Conservation (phyloP, 2,329 filamentous ascomycete species). For the Colletotrichum noveboracense region DNA sequence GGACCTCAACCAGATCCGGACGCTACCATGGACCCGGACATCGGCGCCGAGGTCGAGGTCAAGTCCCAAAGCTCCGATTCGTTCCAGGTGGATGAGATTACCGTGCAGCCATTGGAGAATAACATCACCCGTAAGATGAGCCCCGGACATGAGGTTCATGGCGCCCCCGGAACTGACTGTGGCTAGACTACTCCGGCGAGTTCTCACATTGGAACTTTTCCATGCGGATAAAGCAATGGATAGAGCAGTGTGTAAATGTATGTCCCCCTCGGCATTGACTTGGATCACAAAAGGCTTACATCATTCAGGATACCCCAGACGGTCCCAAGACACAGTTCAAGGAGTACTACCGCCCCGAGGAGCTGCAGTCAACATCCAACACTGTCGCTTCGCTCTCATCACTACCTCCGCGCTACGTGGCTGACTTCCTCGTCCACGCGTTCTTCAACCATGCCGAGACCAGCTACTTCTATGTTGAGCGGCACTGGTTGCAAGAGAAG, state of each 20-base stretch:
- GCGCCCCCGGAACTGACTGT: neutral
- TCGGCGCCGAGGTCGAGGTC: slow-evolving; percentile 4
- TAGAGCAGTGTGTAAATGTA: slow-evolving; percentile 45
- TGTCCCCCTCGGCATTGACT: neutral
- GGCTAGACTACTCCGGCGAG: slow-evolving; percentile 54
- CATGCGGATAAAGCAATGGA: slow-evolving; percentile 54
- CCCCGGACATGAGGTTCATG: neutral
- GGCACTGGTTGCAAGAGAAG: slow-evolving; percentile 44
- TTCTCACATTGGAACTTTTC: slow-evolving; percentile 61
- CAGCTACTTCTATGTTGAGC: slow-evolving; percentile 54
- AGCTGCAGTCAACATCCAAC: slow-evolving; percentile 46
- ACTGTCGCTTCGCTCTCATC: slow-evolving; percentile 42
- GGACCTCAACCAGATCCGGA: neutral
- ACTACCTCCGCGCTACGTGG: slow-evolving; percentile 51
- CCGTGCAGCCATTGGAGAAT: slow-evolving; percentile 44
- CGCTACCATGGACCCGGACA: neutral
- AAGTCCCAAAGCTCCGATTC: slow-evolving; percentile 15
- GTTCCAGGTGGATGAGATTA: slow-evolving; percentile 29
- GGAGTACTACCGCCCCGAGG: slow-evolving; percentile 50
- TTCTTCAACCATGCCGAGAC: slow-evolving; percentile 55
- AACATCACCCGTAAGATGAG: slow-evolving; percentile 43
- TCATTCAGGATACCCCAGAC: slow-evolving; percentile 6
- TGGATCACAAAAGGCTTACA: neutral
- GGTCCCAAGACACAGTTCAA: slow-evolving; percentile 32
- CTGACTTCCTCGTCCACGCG: slow-evolving; percentile 49